Evolutionary conservation across 1,284 basidiomycete genomes (phyloP).

Genomic region (Pyrrhoderma lamaoense): DNA sequence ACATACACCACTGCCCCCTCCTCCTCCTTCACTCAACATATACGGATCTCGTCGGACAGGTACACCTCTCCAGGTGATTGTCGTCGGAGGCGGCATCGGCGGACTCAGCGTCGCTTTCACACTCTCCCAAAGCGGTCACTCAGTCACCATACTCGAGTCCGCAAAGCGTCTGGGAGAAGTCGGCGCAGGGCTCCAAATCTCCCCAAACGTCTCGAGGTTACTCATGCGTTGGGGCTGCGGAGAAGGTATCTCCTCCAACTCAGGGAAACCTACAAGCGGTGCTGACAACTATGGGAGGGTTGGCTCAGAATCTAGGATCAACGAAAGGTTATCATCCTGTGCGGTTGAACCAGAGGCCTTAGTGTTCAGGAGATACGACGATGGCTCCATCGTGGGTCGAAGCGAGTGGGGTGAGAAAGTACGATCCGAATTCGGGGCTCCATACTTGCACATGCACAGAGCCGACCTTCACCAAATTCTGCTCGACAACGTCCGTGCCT

Average conservation of each 20-base stretch:
- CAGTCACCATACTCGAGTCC: constrained; percentile 37
- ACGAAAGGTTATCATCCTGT: constrained; percentile 26
- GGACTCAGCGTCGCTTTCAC: constrained; percentile 39
- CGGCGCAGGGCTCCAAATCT: constrained; percentile 44
- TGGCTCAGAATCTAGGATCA: too few relatives aligned
- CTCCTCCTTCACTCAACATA: constrained; percentile 12
- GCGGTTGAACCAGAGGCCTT: constrained; percentile 36
- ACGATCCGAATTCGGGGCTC: constrained; percentile 32
- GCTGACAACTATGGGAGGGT: too few relatives aligned
- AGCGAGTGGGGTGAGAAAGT: constrained; percentile 33
- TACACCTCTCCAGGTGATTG: constrained; percentile 32
- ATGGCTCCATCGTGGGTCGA: constrained; percentile 35
- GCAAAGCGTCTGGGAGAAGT: constrained; percentile 37
- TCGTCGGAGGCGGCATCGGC: constrained; percentile 42
- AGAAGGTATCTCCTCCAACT: too few relatives aligned
- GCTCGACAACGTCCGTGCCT: constrained; percentile 33
- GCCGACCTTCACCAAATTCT: constrained; percentile 44
- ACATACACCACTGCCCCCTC: neutral
- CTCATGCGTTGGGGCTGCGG: constrained; percentile 36
- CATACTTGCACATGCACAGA: constrained; percentile 49
- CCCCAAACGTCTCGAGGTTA: constrained; percentile 37
- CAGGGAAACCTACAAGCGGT: too few relatives aligned
- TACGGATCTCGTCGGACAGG: constrained; percentile 26
- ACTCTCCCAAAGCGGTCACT: constrained; percentile 38
- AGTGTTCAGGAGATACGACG: constrained; percentile 33